Conservation (phyloP, 306 rosid genomes). For the Cyclanthera cordifolia region DNA sequence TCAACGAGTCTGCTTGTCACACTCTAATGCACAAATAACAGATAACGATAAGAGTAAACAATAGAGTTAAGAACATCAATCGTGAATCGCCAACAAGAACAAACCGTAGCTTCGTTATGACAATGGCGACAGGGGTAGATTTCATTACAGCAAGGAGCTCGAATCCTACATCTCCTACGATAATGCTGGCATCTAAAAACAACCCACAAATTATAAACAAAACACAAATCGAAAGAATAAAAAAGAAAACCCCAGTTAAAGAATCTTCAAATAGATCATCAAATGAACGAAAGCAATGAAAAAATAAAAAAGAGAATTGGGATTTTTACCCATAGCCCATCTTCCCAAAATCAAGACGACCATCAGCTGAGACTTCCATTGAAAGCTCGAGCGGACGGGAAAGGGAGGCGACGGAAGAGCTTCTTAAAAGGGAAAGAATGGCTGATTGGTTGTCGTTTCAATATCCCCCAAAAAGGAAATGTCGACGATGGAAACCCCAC, state of each 20-base stretch:
- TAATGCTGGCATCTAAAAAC: constrained; percentile 72
- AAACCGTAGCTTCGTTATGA: constrained; percentile 78
- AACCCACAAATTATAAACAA: background rate
- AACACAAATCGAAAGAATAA: background rate
- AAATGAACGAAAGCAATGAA: background rate
- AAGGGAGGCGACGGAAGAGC: constrained; percentile 18
- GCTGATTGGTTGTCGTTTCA: constrained; percentile 18
- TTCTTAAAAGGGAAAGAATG: constrained; percentile 44
- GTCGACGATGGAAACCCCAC: background rate
- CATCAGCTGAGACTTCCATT: constrained; percentile 58
- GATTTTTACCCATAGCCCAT: constrained; percentile 74
- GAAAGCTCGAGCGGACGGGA: constrained; percentile 15
- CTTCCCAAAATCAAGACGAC: constrained; percentile 85
- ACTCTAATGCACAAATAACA: constrained; percentile 34
- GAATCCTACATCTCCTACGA: constrained; percentile 80
- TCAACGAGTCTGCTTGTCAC: constrained; percentile 52
- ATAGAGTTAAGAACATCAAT: background rate
- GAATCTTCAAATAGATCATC: background rate
- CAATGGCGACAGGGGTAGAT: constrained; percentile 88
- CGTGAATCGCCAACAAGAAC: background rate
- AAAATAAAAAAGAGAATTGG: background rate
- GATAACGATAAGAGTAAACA: background rate
- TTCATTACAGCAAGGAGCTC: constrained; percentile 95
- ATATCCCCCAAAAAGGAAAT: constrained; percentile 19
- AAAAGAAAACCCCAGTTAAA: background rate